These are phyloP conservation scores for Penicillium herquei DNA, from an alignment of 495 filamentous ascomycete species.

Conservation along the genomic window DNA sequence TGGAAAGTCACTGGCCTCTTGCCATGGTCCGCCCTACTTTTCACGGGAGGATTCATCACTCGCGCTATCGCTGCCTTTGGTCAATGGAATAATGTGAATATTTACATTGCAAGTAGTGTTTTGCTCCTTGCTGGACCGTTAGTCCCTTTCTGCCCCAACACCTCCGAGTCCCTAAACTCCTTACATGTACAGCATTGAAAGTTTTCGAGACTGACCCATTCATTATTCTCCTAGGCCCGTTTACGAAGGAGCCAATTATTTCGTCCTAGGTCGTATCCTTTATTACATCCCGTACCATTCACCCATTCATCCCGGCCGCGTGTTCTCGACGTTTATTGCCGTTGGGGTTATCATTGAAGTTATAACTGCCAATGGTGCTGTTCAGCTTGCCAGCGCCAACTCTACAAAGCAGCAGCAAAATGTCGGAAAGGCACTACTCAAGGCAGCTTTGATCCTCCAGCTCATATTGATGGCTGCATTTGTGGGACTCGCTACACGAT, in stretches of 20 bases:
- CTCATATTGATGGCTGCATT: constrained; percentile 62
- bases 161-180: neutral
- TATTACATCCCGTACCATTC: constrained; percentile 78
- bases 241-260: constrained; percentile 73
- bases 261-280: constrained; percentile 71
- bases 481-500: constrained; percentile 52
- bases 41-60: constrained; percentile 58
- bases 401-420: constrained; percentile 42
- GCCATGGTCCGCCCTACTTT: constrained; percentile 50
- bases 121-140: constrained; percentile 66
- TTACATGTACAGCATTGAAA: too few relatives aligned
- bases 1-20: constrained; percentile 55
- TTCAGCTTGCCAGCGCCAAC: constrained; percentile 52
- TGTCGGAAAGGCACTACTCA: constrained; percentile 58
- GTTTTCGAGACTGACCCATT: too few relatives aligned
- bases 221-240: constrained; percentile 50
- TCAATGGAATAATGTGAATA: constrained; percentile 52
- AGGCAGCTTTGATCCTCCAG: constrained; percentile 66
- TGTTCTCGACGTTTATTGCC: constrained; percentile 70
- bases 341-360: constrained; percentile 62
- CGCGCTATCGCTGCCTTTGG: constrained; percentile 56
- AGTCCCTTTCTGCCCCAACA: constrained; percentile 28
- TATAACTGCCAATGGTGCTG: constrained; percentile 68
- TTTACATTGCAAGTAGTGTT: constrained; percentile 60
- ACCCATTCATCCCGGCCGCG: constrained; percentile 74